Evolutionary conservation across 768 basidiomycete species (phyloP).

Genomic region (Boletus reticulatus): DNA sequence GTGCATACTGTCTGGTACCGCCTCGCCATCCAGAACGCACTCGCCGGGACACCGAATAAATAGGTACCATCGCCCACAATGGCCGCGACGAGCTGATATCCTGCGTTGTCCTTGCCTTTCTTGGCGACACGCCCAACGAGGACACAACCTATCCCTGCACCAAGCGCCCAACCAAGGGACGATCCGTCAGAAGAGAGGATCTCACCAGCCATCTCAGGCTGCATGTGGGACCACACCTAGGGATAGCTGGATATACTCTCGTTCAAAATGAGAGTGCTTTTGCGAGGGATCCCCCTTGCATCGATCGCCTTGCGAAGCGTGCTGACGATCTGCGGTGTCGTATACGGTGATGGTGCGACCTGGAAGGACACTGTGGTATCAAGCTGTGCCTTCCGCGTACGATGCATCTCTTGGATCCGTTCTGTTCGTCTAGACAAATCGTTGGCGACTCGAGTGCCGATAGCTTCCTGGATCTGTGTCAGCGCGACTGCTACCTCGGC

Average conservation of each 20-base stretch:
- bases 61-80: constrained; percentile 73
- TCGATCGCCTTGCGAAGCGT: constrained; percentile 43
- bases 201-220: constrained; percentile 47
- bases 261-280: constrained; percentile 51
- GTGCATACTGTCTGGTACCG: constrained; percentile 58
- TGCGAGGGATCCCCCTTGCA: constrained; percentile 34
- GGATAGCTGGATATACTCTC: constrained; percentile 62
- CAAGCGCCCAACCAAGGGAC: constrained; percentile 67
- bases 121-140: constrained; percentile 39
- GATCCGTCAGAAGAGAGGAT: constrained; percentile 60
- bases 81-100: constrained; percentile 52
- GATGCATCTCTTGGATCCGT: constrained; percentile 20
- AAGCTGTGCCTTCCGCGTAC: constrained; percentile 25
- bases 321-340: constrained; percentile 49
- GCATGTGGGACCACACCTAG: constrained; percentile 56
- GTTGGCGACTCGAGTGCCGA: constrained; percentile 11
- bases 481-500: constrained; percentile 56
- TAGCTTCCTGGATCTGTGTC: constrained; percentile 40
- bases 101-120: constrained; percentile 20
- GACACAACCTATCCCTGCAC: constrained; percentile 58
- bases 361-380: constrained; percentile 33
- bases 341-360: constrained; percentile 20
- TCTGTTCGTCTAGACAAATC: constrained; percentile 14
- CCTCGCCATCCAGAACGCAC: constrained; percentile 72
- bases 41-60: constrained; percentile 63